Conservation (phyloP, 2,329 filamentous ascomycete species). For the Calonectria naviculata region DNA sequence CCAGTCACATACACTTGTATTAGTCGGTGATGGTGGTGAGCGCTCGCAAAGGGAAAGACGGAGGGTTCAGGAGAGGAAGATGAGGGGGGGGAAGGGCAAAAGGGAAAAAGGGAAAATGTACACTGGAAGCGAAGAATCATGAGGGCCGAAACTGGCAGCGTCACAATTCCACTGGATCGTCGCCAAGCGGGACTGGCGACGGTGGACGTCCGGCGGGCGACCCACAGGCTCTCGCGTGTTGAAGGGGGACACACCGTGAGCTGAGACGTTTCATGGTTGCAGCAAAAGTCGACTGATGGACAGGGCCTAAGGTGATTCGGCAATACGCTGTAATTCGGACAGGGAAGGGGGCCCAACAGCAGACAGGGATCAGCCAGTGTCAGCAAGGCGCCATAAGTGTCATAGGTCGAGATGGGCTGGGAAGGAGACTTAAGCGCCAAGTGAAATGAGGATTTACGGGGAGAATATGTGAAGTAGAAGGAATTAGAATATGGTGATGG, state of each 20-base stretch:
- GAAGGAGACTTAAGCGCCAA: neutral
- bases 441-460: neutral
- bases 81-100: conserved; percentile 18
- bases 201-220: conserved; percentile 32
- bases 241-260: conserved; percentile 25
- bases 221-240: conserved; percentile 29
- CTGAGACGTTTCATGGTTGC: conserved; percentile 59
- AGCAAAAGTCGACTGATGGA: conserved; percentile 43
- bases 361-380: neutral
- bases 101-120: neutral
- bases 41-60: neutral
- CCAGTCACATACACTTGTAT: conserved; percentile 38
- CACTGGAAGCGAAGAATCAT: conserved; percentile 23
- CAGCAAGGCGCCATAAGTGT: neutral
- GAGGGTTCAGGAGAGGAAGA: conserved; percentile 10
- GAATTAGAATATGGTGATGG: neutral
- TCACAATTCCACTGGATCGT: conserved; percentile 34
- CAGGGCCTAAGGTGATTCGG: conserved; percentile 32
- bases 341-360: neutral
- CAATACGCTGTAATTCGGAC: neutral
- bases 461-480: too few species aligned
- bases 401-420: neutral
- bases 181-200: conserved; percentile 9
- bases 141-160: conserved; percentile 41
- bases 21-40: neutral